Evolutionary conservation across 2,329 filamentous ascomycete genomes (phyloP), one percentile per base, ranked within the genome.

Genomic region (Thermothelomyces thermophilus): DNA sequence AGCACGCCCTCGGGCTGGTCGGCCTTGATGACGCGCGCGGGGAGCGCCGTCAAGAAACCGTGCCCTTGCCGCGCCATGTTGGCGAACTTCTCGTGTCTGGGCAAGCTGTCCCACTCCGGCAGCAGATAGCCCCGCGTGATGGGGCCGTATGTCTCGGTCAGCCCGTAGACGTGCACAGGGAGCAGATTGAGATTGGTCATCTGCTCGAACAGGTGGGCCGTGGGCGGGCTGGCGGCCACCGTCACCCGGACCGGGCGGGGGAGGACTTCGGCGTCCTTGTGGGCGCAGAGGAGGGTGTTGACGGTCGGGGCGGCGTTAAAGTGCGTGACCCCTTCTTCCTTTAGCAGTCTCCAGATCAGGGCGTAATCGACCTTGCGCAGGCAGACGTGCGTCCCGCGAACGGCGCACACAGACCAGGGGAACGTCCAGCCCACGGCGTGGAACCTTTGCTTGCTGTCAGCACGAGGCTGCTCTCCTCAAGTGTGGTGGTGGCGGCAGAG

Each of bases 261-360:
- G 1, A 98, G 74, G 41, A 69, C 77, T 58, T 77, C 79, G 2
- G 93, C 91, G 65, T 90, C 84, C 35, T 83, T 76, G 3, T 87
- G 79, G 11, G 85, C 85, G 63, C 93, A 95, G 2, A 98, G 79
- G 1, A 97, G 72, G 0, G 91, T 98, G 66, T 97, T 97, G 46
- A 98, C 93, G 0, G 93, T 98, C 0, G 93, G 93, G 0, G 91
- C 93, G 1, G 91, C 91, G 63, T 91, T 95, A 72, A 94, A 97
- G 68, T 98, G 93, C 0, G 90, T 97, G 56, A 98, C 86, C 6
- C 80, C 74, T 67, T 97, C 87, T 46, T 89, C 79, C 62, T 90
- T 94, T 30, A 98, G 72, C 3, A 98, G 71, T 42, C 79, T 79
- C 93, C 93, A 98, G 53, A 98, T 95, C 51, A 91, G 75, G 0